Evolutionary conservation across 106 monocot genomes (phyloP).

Genomic region (Allium cepa): DNA sequence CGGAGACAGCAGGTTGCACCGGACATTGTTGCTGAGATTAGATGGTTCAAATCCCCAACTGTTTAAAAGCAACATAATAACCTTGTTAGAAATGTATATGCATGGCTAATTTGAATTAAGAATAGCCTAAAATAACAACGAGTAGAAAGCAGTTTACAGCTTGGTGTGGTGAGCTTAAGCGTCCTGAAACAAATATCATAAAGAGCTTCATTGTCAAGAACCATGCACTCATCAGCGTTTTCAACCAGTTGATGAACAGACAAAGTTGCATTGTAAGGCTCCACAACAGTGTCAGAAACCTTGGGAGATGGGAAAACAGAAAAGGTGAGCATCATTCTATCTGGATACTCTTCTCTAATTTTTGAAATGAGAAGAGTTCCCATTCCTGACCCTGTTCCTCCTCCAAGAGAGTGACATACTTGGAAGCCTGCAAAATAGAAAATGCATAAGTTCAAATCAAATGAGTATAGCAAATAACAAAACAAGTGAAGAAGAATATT

Average conservation of each 20-base stretch:
- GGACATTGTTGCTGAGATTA: conserved; percentile 16
- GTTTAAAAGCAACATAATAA: background rate
- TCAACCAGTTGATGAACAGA: too few relatives aligned
- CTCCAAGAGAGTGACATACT: conserved; percentile 6
- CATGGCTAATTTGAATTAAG: too few relatives aligned
- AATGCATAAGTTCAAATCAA: background rate
- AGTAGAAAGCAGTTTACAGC: background rate
- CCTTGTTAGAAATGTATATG: background rate
- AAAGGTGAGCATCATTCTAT: conserved; percentile 9
- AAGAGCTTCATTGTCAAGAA: too few relatives aligned
- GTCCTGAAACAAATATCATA: conserved; percentile 9
- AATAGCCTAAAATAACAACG: too few relatives aligned
- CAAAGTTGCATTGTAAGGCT: too few relatives aligned
- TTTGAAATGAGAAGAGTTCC: conserved; percentile 6
- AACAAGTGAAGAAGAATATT: too few relatives aligned
- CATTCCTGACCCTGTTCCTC: conserved; percentile 2
- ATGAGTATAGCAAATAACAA: too few relatives aligned
- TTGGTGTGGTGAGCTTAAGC: conserved; percentile 10
- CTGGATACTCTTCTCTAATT: conserved; percentile 9
- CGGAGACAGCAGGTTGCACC: conserved; percentile 20
- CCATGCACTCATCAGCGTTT: too few relatives aligned
- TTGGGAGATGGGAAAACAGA: background rate
- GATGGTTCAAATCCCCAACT: conserved; percentile 20
- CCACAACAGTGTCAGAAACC: too few relatives aligned
- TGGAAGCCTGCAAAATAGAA: background rate